Evolutionary conservation across 1,284 basidiomycete genomes (phyloP).

Genomic region (Amylostereum chailletii): DNA sequence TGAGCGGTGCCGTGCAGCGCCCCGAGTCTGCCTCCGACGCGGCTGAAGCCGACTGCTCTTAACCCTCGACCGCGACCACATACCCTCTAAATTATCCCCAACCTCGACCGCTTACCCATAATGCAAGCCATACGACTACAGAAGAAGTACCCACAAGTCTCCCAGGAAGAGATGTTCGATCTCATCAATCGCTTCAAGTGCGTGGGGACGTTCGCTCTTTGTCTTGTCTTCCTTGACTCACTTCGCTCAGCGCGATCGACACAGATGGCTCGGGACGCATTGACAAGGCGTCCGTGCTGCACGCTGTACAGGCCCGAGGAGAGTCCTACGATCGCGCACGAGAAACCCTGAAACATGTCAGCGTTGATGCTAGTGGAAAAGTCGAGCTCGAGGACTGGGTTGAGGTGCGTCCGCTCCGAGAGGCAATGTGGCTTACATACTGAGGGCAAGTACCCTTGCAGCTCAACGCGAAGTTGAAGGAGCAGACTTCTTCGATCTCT

Average conservation of each 20-base stretch:
- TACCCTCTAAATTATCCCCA: no score
- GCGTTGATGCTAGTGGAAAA: conserved; percentile 90
- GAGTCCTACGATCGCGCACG: conserved; percentile 89
- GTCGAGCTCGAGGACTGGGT: conserved; percentile 99
- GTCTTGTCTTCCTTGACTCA: conserved; percentile 8
- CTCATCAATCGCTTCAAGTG: conserved; percentile 92
- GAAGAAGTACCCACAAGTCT: conserved; percentile 90
- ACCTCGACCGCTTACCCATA: conserved; percentile 8
- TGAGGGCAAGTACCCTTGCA: conserved; percentile 20
- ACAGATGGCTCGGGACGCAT: conserved; percentile 83
- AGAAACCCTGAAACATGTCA: conserved; percentile 91
- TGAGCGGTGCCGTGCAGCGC: no score
- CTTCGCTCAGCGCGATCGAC: conserved; percentile 55
- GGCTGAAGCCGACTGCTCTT: no score
- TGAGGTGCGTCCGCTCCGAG: conserved; percentile 49
- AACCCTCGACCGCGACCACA: no score
- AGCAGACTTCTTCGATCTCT: conserved; percentile 49
- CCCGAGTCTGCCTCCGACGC: no score
- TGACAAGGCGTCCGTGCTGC: conserved; percentile 76
- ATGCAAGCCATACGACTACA: conserved; percentile 88
- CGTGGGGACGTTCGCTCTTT: conserved; percentile 21
- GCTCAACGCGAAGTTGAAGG: conserved; percentile 78
- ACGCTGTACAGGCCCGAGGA: conserved; percentile 67
- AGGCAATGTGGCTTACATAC: conserved; percentile 1
- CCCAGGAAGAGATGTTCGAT: conserved; percentile 88